Percentiles rank a stretch among this genome's conserved stretches.
phyloP scores from a whole-genome alignment of 1,139 yeast species.

The Scheffersomyces quercinus region DNA sequence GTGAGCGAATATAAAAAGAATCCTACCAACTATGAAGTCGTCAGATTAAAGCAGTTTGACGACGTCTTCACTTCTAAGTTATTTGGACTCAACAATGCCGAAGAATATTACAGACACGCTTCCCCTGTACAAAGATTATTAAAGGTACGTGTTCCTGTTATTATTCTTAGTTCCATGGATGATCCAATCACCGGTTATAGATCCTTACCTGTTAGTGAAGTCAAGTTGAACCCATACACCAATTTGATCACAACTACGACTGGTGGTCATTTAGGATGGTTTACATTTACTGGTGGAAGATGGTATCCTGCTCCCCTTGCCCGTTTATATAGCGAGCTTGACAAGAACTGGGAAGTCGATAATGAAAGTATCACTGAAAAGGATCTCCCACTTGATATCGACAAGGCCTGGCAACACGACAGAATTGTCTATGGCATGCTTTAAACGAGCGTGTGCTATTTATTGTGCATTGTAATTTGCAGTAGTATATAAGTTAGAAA shows the following conservation, averaged over 20 bases:
- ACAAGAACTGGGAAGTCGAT: conserved; percentile 24
- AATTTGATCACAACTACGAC: conserved; percentile 64
- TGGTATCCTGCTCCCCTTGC: conserved; percentile 53
- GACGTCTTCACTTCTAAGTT: conserved; percentile 67
- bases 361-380: conserved; percentile 11
- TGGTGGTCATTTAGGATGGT: conserved; percentile 86
- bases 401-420: conserved; percentile 33
- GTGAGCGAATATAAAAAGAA: conserved; percentile 31
- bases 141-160: conserved; percentile 52
- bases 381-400: conserved; percentile 30
- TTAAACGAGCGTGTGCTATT: neutral
- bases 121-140: conserved; percentile 59
- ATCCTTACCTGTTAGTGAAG: conserved; percentile 61
- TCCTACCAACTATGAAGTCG: conserved; percentile 35
- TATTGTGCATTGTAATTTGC: conserved; percentile 3
- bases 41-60: conserved; percentile 61
- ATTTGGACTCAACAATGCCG: conserved; percentile 69
- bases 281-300: conserved; percentile 46
- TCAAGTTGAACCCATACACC: conserved; percentile 66
- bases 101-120: conserved; percentile 71
- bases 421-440: conserved; percentile 18
- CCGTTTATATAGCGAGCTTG: conserved; percentile 34
- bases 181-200: conserved; percentile 60
- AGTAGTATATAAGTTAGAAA: conserved; percentile 9
- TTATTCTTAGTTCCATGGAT: conserved; percentile 52